Conservation (phyloP, 148 eudicot genomes). For the Rhododendron kiyosumense region DNA sequence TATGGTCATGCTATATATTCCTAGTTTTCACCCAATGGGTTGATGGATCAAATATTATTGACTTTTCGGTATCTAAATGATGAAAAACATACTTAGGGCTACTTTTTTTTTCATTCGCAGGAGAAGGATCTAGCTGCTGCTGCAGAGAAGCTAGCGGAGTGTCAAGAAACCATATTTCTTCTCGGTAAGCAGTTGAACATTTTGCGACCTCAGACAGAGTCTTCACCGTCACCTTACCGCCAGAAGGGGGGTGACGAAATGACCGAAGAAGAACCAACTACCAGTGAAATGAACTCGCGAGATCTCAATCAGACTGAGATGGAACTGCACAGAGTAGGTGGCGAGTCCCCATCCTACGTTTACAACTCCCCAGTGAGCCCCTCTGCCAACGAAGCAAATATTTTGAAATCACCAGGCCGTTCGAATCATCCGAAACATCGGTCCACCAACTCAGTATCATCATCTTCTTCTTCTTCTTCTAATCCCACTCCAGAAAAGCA, state of each 20-base stretch:
- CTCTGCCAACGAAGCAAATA: conserved; percentile 49
- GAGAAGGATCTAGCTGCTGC: conserved; percentile 82
- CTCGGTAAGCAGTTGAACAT: conserved; percentile 74
- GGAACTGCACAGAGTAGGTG: conserved; percentile 45
- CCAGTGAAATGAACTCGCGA: conserved; percentile 32
- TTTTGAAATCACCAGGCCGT: conserved; percentile 47
- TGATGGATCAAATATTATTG: neutral
- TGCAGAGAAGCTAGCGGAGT: conserved; percentile 83
- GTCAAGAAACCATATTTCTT: conserved; percentile 85
- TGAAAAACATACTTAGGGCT: neutral
- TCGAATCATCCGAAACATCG: conserved; percentile 52
- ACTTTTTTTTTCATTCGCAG: conserved; percentile 24
- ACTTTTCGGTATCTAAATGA: neutral
- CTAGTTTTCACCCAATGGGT: neutral
- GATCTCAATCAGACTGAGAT: conserved; percentile 36
- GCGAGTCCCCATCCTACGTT: conserved; percentile 48
- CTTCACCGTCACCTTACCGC: conserved; percentile 33
- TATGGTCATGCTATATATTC: neutral
- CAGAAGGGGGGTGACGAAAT: conserved; percentile 29
- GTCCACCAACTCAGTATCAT: conserved; percentile 68
- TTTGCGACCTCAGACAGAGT: conserved; percentile 61
- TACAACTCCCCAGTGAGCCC: conserved; percentile 45
- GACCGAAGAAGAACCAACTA: conserved; percentile 44
- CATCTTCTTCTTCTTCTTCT: conserved; percentile 53
- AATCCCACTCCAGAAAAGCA: conserved; percentile 77